Conservation (phyloP, 176 grass and related monocot genomes). For the Typha latifolia region DNA sequence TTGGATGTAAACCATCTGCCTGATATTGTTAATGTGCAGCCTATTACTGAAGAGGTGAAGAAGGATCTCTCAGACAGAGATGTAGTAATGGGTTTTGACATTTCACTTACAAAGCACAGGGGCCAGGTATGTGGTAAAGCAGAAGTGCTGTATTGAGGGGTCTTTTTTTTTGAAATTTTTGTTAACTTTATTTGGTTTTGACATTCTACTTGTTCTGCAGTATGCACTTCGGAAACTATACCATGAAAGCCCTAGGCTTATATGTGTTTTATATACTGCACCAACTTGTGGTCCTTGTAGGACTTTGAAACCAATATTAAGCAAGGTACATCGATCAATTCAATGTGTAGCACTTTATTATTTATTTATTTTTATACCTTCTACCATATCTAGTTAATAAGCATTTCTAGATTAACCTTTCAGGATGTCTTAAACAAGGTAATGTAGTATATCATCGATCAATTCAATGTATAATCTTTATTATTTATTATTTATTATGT, state of each 20-base stretch:
- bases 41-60: constrained; percentile 64
- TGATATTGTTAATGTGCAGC: constrained; percentile 35
- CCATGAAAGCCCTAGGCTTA: constrained; percentile 75
- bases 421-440: too few relatives aligned
- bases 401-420: too few relatives aligned
- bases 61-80: constrained; percentile 77
- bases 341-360: too few relatives aligned
- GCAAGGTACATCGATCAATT: constrained; percentile 47
- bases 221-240: constrained; percentile 96
- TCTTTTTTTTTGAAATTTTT: not conserved
- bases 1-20: not conserved
- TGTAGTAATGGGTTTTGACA: constrained; percentile 85
- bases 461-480: too few relatives aligned
- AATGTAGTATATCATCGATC: not conserved
- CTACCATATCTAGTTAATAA: too few relatives aligned
- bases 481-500: too few relatives aligned
- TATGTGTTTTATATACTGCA: constrained; percentile 94
- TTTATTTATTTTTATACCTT: too few relatives aligned
- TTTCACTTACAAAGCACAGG: constrained; percentile 68
- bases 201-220: constrained; percentile 33
- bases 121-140: constrained; percentile 61
- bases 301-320: constrained; percentile 95
- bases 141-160: not conserved
- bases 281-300: constrained; percentile 98
- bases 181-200: too few relatives aligned